Evolutionary conservation across 768 basidiomycete species (phyloP), one percentile per base, ranked within the genome.

Genomic region (Pleurotus platypus): DNA sequence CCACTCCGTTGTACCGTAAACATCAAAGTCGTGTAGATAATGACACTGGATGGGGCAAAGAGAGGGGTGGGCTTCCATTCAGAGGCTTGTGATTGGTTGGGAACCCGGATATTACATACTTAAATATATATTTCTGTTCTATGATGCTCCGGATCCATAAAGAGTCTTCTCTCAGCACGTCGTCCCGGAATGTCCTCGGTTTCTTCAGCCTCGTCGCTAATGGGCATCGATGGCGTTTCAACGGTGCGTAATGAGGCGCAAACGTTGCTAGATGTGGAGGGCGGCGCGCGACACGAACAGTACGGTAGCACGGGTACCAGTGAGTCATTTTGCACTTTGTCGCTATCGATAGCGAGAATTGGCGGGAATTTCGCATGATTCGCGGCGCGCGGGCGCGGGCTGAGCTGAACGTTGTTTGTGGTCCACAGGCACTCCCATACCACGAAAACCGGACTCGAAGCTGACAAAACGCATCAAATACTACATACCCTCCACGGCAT

Each of bases 401-500:
- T 43, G 30, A 11, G 30, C 30, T 45, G n/a, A 45, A 22, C 42
- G 15, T 11, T 13, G 42, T 20, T 26, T 48, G 8, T n/a, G 3
- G 6, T 54, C 12, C 11, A 13, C 39, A 54, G 38, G 51, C n/a
- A 54, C 51, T 54, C 51, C 37, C 37, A 54, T 22, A 24, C 51
- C 51, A 16, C 16, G 51, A 38, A 54, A 54, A 40, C 51, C 13
- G 56, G 62, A 67, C 20, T 72, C 73, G 0, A 75, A 64, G 48
- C 67, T 80, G 22, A 60, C 65, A 39, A 84, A 82, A 60, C 75
- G 78, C 64, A 66, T 86, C 30, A 79, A 78, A 62, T 93, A 93
- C 66, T 93, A 93, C 59, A 76, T 93, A 54, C 91, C 91, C 2
- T 87, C 87, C 1, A 79, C 79, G 8, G 75, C 80, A 27, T 94